Evolutionary conservation across 805 yeast genomes (phyloP), one percentile per base, ranked within the genome.

Genomic region (Wickerhamiella occidentalis): DNA sequence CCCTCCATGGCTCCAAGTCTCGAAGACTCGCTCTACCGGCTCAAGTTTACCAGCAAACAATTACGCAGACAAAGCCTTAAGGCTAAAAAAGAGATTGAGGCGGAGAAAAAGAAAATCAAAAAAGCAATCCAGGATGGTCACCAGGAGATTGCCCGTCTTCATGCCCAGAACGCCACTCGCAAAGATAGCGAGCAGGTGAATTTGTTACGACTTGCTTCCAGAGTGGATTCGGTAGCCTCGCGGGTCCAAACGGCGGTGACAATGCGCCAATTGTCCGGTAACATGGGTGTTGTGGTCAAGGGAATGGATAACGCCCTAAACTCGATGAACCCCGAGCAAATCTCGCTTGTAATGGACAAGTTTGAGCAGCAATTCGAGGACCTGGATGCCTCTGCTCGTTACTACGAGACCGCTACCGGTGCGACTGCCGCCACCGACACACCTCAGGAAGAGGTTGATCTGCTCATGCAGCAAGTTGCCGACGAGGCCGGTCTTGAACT

Each of bases 201-300:
- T 61, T 67, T 92, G 49, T 68, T 92, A 48, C 73, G 90, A 56
- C 70, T 92, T 51, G 82, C 96, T 0, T 85, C 95, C 0, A 69
- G 96, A 51, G 85, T 92, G 18, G 99, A 92, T 66, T 90, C 97
- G 0, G 98, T 92, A 21, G 94, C 97, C 0, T 82, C 94, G 3
- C 69, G 98, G 52, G 95, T 92, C 2, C 96, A 90, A 59, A 92
- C 99, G 0, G 98, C 98, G 0, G 96, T 92, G 6, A 90, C 97
- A 0, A 92, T 92, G 99, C 75, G 95, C 56, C 79, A 85, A 45
- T 96, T 92, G 9, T 85, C 95, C 0, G 87, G 88, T 1, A 88
- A 87, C 58, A 92, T 92, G 97, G 77, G 92, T 7, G 79, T 76
- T 45, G 97, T 90, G 11, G 92, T 94, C 51, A 79, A 74, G 61